These are phyloP conservation scores for Kitagawia praeruptora DNA, from an alignment of 129 eudicot species.

Conservation along the genomic window DNA sequence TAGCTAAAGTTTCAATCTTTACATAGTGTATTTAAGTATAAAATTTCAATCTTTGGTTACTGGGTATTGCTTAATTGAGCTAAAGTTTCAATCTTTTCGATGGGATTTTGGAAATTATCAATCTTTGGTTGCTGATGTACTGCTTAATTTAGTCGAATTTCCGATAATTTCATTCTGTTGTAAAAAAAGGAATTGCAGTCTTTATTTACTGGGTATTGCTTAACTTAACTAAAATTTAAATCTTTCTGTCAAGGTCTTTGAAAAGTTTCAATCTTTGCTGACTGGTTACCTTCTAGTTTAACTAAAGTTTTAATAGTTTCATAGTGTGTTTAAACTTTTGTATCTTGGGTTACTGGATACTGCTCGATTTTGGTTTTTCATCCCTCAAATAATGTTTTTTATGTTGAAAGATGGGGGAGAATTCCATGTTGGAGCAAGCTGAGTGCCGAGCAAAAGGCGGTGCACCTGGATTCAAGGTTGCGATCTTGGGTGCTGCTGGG, in stretches of 20 bases:
- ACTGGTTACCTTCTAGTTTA: conserved; percentile 1
- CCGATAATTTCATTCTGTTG: too few species aligned
- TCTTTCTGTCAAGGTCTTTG: background rate
- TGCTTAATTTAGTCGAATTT: background rate
- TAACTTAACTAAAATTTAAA: background rate
- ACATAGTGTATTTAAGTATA: background rate
- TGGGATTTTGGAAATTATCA: background rate
- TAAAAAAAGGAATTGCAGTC: too few species aligned
- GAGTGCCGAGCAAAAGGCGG: conserved; percentile 94
- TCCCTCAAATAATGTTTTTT: background rate
- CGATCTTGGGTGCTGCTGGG: conserved; percentile 93
- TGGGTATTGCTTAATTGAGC: background rate
- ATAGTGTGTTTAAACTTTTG: background rate
- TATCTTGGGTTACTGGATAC: background rate
- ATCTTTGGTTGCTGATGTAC: background rate
- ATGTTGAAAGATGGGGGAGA: conserved; percentile 24
- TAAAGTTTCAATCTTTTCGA: background rate
- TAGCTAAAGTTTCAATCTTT: conserved; percentile 9
- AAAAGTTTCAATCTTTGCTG: background rate
- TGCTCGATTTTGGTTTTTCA: background rate
- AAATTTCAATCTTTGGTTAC: background rate
- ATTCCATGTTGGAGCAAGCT: conserved; percentile 36
- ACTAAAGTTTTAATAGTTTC: background rate
- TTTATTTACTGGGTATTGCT: background rate
- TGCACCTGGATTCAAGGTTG: conserved; percentile 86